Base-by-base conservation (phyloP, 306 rosid genomes). In the Leucaena leucocephala region DNA sequence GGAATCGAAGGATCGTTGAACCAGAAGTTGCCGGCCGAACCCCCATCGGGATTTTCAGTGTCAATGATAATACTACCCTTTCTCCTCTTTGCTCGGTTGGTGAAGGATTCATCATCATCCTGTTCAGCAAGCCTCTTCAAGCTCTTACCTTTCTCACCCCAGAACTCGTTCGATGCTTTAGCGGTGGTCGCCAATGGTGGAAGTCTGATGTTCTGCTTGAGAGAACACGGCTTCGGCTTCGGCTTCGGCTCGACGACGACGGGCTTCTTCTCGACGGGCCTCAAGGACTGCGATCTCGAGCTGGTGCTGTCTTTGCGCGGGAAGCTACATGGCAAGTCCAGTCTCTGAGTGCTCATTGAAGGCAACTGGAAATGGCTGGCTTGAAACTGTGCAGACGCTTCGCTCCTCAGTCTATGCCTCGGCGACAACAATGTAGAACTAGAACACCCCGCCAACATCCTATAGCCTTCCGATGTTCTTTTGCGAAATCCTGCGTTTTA, bases 401-500 rank as follows among this genome's bases (percentile, higher is more conserved):
- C 99, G 80, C 90, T 96, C 87, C 97, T 96, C 89, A 96, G 88
- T 90, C 97, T 93, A 82, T 96, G 98, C 85, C 97, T 93, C 22
- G 99, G 99, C 82, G 98, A 96, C 90, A 91, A 88, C 94, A 96
- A 86, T 89, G 98, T 84, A 74, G 98, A 90, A 87, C 99, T 91
- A 85, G 99, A 96, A 80, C 98, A 96, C 94, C 99, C 98, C 78
- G 99, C 99, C 99, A 96, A 96, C 99, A 96, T 96, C 83, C 88
- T 95, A 85, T 19, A 71, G 68, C 68, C 74, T 80, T 81, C 86
- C 88, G 39, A 68, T 68, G 71, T 85, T 73, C 76, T 82, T 72
- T 77, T 50, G 44, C 40, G 40, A 50, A 52, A 42, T 75, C 39
- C 71, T 78, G 63, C 43, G 40, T 34, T 72, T 74, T 50, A 57